Base-by-base conservation (phyloP, 768 basidiomycete species). In the Amanita molliuscula region DNA sequence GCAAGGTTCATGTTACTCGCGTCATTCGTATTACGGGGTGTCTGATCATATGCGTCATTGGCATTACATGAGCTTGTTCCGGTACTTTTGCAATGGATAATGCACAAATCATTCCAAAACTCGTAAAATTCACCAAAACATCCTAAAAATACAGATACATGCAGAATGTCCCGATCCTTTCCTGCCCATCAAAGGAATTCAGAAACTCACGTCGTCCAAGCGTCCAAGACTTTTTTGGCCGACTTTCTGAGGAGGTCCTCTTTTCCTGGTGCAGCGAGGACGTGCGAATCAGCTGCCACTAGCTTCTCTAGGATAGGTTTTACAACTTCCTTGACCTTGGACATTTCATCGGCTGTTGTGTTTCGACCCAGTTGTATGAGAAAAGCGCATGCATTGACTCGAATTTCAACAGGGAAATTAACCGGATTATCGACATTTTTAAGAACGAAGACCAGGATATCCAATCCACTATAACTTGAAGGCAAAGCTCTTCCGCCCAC, bases 341-440 rank as follows among this genome's bases (percentile, higher is more conserved):
- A 63, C 49, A 80, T 61, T 26, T 75, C 71, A 3, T 74, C 72
- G 6, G 73, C 73, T 7, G 74, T 61, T 3, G 70, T 65, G 57
- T 80, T 72, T 56, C 74, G 75, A 29, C 75, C 75, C 16, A 88
- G 60, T 55, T 87, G 82, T 35, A 77, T 70, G 23, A 92, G 65
- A 52, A 92, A 72, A 6, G 82, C 76, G 60, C 87, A 89, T 15
- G 80, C 76, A 57, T 92, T 92, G 23, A 78, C 70, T 42, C 87
- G 78, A 51, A 92, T 77, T 67, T 91, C 89, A 16, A 78, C 66
- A n/a, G 83, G 83, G 58, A 81, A 82, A 53, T 77, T 68, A 53
- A 68, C 67, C 0, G 76, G 70, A 55, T 75, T 73, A 55, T 79
- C 71, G 52, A 72, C 63, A 54, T 82, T 82, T 42, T 71, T 73